Evolutionary conservation across 2,329 filamentous ascomycete genomes (phyloP).

Genomic region (Penicillium sp.): DNA sequence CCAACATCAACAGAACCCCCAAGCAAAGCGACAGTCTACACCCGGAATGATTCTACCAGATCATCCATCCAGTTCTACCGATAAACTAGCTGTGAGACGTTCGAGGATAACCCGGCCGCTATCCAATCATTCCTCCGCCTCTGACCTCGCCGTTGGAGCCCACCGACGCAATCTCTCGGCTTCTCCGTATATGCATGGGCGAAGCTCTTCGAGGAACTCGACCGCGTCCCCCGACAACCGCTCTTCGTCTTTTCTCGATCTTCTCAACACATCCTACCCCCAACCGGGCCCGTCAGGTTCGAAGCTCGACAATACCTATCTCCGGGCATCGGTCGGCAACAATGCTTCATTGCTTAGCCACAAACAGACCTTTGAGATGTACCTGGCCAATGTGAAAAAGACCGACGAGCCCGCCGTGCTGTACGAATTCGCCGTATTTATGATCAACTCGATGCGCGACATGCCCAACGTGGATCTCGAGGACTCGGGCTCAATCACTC

Average conservation of each 20-base stretch:
- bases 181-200: constrained; percentile 53
- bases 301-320: constrained; percentile 76
- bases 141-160: constrained; percentile 61
- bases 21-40: constrained; percentile 29
- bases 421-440: constrained; percentile 94
- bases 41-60: constrained; percentile 49
- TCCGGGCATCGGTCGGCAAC: constrained; percentile 79
- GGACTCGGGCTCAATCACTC: constrained; percentile 51
- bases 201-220: constrained; percentile 55
- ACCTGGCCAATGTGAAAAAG: constrained; percentile 95
- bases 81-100: constrained; percentile 63
- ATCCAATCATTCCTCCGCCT: constrained; percentile 76
- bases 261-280: constrained; percentile 73
- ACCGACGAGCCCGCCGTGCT: constrained; percentile 87
- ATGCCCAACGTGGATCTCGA: constrained; percentile 60
- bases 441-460: constrained; percentile 87
- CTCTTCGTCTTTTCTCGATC: constrained; percentile 64
- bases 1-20: constrained; percentile 47
- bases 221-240: constrained; percentile 61
- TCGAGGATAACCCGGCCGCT: constrained; percentile 65
- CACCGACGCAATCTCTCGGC: constrained; percentile 64
- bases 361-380: constrained; percentile 97
- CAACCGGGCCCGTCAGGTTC: constrained; percentile 71
- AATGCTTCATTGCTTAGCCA: constrained; percentile 90
- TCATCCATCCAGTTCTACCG: constrained; percentile 57